These are phyloP conservation scores for Phytophthora macrochlamydospora DNA, from an alignment of 352 stramenopile species.

Conservation along the genomic window DNA sequence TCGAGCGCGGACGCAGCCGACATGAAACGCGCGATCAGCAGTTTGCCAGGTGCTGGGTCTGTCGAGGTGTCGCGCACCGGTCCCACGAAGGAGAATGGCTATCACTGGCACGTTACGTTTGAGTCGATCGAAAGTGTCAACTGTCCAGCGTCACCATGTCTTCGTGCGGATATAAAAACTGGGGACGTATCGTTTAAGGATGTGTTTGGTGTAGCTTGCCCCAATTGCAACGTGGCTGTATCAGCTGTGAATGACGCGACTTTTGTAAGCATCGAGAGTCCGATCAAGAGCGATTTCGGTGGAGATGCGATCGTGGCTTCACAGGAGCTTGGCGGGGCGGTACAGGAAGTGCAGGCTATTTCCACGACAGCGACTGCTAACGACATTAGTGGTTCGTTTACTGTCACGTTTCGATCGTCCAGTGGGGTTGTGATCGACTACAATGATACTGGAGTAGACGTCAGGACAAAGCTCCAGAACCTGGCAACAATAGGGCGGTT, in stretches of 20 bases:
- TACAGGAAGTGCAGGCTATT: slow-evolving; percentile 74
- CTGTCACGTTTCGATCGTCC: slow-evolving; percentile 67
- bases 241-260: slow-evolving; percentile 48
- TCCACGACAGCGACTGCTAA: slow-evolving; percentile 38
- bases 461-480: slow-evolving; percentile 78
- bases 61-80: slow-evolving; percentile 65
- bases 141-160: slow-evolving; percentile 62
- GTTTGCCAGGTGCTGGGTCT: slow-evolving; percentile 56
- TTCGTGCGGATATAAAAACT: slow-evolving; percentile 58
- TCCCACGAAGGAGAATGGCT: slow-evolving; percentile 59
- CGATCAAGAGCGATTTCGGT: slow-evolving; percentile 51
- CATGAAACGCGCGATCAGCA: slow-evolving; percentile 47
- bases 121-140: slow-evolving; percentile 57
- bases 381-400: slow-evolving; percentile 63
- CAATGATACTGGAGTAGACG: slow-evolving; percentile 70
- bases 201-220: slow-evolving; percentile 48
- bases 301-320: slow-evolving; percentile 49
- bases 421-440: slow-evolving; percentile 64
- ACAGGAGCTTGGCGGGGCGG: slow-evolving; percentile 56
- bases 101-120: slow-evolving; percentile 75
- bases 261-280: slow-evolving; percentile 26
- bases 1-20: slow-evolving; percentile 58
- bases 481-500: slow-evolving; percentile 64
- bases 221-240: slow-evolving; percentile 45
- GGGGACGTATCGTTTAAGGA: slow-evolving; percentile 40